Conservation (phyloP, 2,329 filamentous ascomycete genomes). For the Hypomyces rosellus region DNA sequence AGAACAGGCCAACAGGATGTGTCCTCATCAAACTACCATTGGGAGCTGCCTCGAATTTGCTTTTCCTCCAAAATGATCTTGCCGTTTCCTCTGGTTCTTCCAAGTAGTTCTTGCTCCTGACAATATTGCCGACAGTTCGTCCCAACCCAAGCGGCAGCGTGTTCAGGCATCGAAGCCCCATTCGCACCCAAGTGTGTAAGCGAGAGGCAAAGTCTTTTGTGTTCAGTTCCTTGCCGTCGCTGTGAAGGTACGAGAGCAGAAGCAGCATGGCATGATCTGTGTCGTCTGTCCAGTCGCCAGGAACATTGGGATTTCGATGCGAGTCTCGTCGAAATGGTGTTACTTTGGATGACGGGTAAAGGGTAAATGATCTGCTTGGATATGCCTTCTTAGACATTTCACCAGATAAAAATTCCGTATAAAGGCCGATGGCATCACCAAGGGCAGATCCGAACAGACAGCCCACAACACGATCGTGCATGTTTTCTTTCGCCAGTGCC, state of each 20-base stretch:
- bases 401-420: slow-evolving; percentile 45
- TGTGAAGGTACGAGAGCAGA: slow-evolving; percentile 41
- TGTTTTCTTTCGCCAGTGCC: slow-evolving; percentile 15
- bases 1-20: slow-evolving; percentile 44
- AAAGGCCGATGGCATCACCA: slow-evolving; percentile 48
- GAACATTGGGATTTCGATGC: slow-evolving; percentile 36
- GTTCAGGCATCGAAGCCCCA: slow-evolving; percentile 40
- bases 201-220: slow-evolving; percentile 38
- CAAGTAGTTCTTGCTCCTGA: slow-evolving; percentile 32
- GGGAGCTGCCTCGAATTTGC: slow-evolving; percentile 35
- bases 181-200: slow-evolving; percentile 40
- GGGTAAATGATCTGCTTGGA: slow-evolving; percentile 31
- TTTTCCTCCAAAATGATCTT: slow-evolving; percentile 34
- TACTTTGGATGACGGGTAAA: slow-evolving; percentile 27
- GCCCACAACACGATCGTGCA: slow-evolving; percentile 36
- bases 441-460: slow-evolving; percentile 45
- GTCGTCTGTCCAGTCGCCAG: slow-evolving; percentile 48
- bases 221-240: slow-evolving; percentile 29
- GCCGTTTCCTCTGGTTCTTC: slow-evolving; percentile 34
- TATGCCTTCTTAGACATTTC: slow-evolving; percentile 30
- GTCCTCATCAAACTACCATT: slow-evolving; percentile 50
- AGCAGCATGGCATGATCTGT: slow-evolving; percentile 47
- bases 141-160: slow-evolving; percentile 44
- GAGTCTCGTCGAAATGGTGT: slow-evolving; percentile 38
- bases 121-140: slow-evolving; percentile 38